These are phyloP conservation scores for Rhizopus delemar DNA, from an alignment of 371 early-diverging fungal species.

Conservation along the genomic window DNA sequence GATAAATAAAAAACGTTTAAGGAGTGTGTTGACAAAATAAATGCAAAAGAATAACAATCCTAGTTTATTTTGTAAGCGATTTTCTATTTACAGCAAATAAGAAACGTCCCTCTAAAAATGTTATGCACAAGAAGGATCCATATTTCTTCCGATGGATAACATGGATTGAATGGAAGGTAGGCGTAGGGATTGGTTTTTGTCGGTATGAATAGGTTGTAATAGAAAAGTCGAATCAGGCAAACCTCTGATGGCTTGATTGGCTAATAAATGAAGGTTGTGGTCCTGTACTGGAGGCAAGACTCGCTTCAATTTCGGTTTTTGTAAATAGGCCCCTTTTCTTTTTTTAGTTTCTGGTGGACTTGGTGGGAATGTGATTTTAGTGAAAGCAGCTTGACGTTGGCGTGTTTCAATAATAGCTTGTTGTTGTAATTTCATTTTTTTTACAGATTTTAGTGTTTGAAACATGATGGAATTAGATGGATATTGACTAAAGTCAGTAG, in stretches of 20 bases:
- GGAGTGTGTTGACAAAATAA: background rate
- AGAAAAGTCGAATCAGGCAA: conserved; percentile 24
- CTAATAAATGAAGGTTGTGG: conserved; percentile 40
- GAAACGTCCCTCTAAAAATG: background rate
- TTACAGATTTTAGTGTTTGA: conserved; percentile 6
- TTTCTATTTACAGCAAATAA: background rate
- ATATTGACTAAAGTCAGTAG: conserved; percentile 1
- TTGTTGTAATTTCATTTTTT: conserved; percentile 34
- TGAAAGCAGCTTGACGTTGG: conserved; percentile 24
- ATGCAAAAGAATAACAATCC: background rate
- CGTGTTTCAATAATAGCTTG: conserved; percentile 49
- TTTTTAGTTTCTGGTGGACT: background rate
- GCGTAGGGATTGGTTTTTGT: conserved; percentile 1
- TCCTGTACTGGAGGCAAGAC: background rate
- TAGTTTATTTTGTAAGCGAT: background rate
- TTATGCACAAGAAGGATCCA: conserved; percentile 1
- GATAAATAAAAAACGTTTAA: background rate
- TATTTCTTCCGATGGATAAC: conserved; percentile 5
- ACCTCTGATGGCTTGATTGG: conserved; percentile 40
- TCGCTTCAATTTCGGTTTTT: background rate
- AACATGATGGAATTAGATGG: background rate
- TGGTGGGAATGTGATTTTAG: background rate
- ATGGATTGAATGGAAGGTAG: conserved; percentile 25
- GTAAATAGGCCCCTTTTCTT: background rate
- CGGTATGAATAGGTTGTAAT: background rate